These are phyloP conservation scores for Plantago elongata DNA, from an alignment of 257 asterid species.

Conservation along the genomic window DNA sequence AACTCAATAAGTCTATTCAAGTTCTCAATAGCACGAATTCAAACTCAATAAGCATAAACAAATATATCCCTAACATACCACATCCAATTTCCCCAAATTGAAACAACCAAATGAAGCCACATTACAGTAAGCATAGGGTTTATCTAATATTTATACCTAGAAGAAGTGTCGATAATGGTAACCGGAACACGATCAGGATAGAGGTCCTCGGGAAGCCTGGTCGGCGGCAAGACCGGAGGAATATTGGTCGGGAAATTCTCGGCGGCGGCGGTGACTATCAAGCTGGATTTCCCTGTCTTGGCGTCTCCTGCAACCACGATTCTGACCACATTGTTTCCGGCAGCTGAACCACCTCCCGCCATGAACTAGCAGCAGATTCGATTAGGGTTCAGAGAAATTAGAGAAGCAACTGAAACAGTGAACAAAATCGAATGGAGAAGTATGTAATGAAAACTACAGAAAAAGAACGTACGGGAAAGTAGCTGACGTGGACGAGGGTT, in stretches of 20 bases:
- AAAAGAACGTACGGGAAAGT: too few relatives aligned
- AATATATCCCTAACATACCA: neutral
- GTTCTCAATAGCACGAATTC: neutral
- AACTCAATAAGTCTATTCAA: slow-evolving; percentile 1
- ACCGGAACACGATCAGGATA: slow-evolving; percentile 90
- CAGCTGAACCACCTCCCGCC: slow-evolving; percentile 69
- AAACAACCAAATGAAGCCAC: slow-evolving; percentile 1
- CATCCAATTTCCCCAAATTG: neutral
- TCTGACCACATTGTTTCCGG: slow-evolving; percentile 36
- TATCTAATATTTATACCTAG: slow-evolving; percentile 48
- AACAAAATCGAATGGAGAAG: too few relatives aligned
- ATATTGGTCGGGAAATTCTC: slow-evolving; percentile 57
- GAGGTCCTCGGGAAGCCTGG: slow-evolving; percentile 84
- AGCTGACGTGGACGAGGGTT: too few relatives aligned
- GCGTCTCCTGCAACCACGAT: slow-evolving; percentile 97
- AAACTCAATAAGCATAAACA: slow-evolving; percentile 6
- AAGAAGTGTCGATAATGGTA: slow-evolving; percentile 87
- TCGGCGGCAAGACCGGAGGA: slow-evolving; percentile 82
- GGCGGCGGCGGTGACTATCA: slow-evolving; percentile 82
- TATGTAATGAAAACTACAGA: too few relatives aligned
- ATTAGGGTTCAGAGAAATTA: neutral
- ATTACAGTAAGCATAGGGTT: neutral
- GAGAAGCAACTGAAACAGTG: too few relatives aligned
- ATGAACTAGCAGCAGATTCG: slow-evolving; percentile 32
- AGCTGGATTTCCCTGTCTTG: slow-evolving; percentile 87